phyloP scores from a whole-genome alignment of 805 yeast species.

The Candida silvatica region DNA sequence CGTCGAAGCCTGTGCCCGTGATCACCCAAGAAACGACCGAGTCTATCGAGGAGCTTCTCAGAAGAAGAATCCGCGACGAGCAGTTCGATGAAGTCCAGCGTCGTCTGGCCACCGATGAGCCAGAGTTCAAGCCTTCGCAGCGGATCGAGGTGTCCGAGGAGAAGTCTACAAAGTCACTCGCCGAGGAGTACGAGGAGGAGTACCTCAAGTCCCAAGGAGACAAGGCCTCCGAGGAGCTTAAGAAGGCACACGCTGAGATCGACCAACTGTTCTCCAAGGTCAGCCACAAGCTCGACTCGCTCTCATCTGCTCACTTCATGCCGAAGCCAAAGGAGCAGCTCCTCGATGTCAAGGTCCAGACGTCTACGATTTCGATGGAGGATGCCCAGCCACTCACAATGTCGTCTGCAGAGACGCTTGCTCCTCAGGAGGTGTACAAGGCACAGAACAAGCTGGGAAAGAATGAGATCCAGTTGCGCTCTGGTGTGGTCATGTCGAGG shows the following conservation, averaged over 20 bases:
- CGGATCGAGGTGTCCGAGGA: slow-evolving; percentile 67
- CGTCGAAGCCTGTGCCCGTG: slow-evolving; percentile 92
- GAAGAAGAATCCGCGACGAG: slow-evolving; percentile 64
- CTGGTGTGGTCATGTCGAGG: slow-evolving; percentile 75
- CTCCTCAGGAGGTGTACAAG: slow-evolving; percentile 90
- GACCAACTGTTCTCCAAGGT: slow-evolving; percentile 52
- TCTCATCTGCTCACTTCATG: slow-evolving; percentile 89
- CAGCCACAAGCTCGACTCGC: slow-evolving; percentile 70
- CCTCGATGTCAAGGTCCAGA: slow-evolving; percentile 73
- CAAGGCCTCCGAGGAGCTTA: slow-evolving; percentile 49
- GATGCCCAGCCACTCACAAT: slow-evolving; percentile 91
- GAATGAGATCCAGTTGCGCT: slow-evolving; percentile 60
- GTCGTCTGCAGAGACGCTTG: slow-evolving; percentile 65
- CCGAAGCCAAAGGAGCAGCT: slow-evolving; percentile 83
- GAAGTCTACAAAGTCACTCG: slow-evolving; percentile 80
- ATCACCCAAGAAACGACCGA: slow-evolving; percentile 86
- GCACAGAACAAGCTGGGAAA: slow-evolving; percentile 31
- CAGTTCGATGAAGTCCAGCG: slow-evolving; percentile 82
- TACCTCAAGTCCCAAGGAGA: slow-evolving; percentile 28
- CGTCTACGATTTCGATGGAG: slow-evolving; percentile 83
- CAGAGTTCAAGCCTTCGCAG: slow-evolving; percentile 47
- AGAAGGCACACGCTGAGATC: slow-evolving; percentile 73
- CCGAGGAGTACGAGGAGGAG: slow-evolving; percentile 88
- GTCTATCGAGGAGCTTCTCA: slow-evolving; percentile 78
- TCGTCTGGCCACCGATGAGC: slow-evolving; percentile 57